Base-by-base conservation (phyloP, 2,329 filamentous ascomycete species). In the Fusarium heterosporum region DNA sequence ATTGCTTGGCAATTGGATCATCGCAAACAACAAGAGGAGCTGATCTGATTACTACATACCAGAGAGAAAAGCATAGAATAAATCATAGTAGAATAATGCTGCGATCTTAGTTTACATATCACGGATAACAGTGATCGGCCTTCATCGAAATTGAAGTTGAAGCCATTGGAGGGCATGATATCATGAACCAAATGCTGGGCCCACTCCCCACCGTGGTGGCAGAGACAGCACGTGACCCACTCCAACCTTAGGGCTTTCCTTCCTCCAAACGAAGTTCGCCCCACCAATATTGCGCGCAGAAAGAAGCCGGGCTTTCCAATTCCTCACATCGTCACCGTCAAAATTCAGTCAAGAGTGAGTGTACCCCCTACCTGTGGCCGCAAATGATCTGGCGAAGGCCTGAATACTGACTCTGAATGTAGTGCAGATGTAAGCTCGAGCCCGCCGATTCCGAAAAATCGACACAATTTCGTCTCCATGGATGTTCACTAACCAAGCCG, bases 351-450 rank as follows among this genome's bases (percentile, higher is more conserved):
- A 88, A 83, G 79, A 88, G 86, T 88, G 81, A 85, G 86, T 86
- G 63, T 59, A 70, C 29, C 59, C 61, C 66, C 62, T 36, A 57
- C 45, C 50, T 46, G 55, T 56, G 63, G 61, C 54, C 49, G 36
- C 29, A 30, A 55, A 63, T 55, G 45, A 43, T 22, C 28, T 41
- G 30, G 46, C 58, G 49, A 55, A 55, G 51, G 63, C 47, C 62
- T 43, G 38, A 51, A 64, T 72, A 66, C 71, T 74, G 63, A 73
- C 72, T 52, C 41, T 41, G 34, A 46, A 32, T 53, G 77, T 74
- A 95, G 92, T 96, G 92, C 92, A 96, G 90, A 96, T 96, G 92
- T 95, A 89, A 90, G 91, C 76, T 69, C 68, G 68, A 73, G 47
- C 68, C 58, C 60, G 55, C 62, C 70, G 63, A 72, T 62, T 41